Base-by-base conservation (phyloP, 306 rosid species). In the Hippophae tibetana region DNA sequence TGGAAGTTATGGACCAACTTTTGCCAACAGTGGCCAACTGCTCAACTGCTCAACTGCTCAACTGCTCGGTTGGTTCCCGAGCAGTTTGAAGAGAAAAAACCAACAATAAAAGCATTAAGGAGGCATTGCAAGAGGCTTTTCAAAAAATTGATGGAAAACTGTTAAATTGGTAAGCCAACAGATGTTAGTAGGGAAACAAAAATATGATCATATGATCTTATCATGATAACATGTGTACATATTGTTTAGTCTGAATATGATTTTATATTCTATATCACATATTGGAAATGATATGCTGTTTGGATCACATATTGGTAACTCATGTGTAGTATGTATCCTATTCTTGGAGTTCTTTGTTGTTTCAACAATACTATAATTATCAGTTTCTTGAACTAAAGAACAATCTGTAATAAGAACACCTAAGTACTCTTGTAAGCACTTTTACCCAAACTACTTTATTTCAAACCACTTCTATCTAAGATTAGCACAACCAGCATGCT, bases 271-370 rank as follows among this genome's bases (percentile, higher is more conserved):
- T 56, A 58, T 65, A 58, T 72, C 23, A 18, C 23, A 18, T 62
- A 27, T 84, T 11, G 90, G 88, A 62, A 81, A 77, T 6, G 81
- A 88, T 64, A 66, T 44, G 66, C 67, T 93, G 66, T 80, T 88
- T 61, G 64, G 88, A 80, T 86, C 99, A 23, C 99, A 93, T 61
- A 55, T 84, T 56, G 99, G 99, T 7, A 95, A 93, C 65, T 93
- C 99, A 11, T 82, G 85, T 58, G 95, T 70, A 18, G 23, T 18
- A 18, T 18, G 23, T 18, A 18, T 18, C 23, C 23, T 18, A 18
- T 18, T 18, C 23, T 18, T 18, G 23, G 23, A 18, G 23, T 18
- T 18, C 23, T 0, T 18, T 18, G 23, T 18, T 18, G 23, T 18
- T 18, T 18, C 23, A 18, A 18, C 23, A 18, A 18, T 18, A 18